A percentile compares a stretch with the other conserved stretches of the same genome.
Evolutionary conservation across 148 eudicot species (phyloP).

Genomic region (Dianthus caryophyllus): DNA sequence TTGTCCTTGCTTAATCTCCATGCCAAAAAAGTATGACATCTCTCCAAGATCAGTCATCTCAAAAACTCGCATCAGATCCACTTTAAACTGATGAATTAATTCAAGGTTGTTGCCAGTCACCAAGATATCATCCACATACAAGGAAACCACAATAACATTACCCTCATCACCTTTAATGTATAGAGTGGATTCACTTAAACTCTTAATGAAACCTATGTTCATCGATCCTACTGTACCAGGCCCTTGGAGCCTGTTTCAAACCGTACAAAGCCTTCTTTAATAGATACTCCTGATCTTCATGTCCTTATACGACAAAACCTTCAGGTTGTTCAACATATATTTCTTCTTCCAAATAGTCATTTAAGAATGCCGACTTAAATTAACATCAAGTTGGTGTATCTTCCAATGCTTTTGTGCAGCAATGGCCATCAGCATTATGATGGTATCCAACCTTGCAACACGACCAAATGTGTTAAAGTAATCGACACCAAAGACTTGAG

Average conservation of each 20-base stretch:
- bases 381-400: slow-evolving; percentile 9
- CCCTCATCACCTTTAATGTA: no score
- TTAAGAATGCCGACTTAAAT: slow-evolving; percentile 14
- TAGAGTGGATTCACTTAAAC: slow-evolving; percentile 17
- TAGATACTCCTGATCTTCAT: slow-evolving; percentile 6
- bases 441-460: slow-evolving; percentile 11
- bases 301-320: slow-evolving; percentile 8
- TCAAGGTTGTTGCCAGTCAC: no score
- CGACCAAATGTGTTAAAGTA: slow-evolving; percentile 11
- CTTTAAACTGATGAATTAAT: no score
- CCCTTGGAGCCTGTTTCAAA: slow-evolving; percentile 22
- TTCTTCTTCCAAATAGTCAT: slow-evolving; percentile 6
- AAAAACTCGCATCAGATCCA: no score
- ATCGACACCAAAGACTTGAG: slow-evolving; percentile 14
- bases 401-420: slow-evolving; percentile 18
- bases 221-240: slow-evolving; percentile 23
- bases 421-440: slow-evolving; percentile 6
- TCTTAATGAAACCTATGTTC: slow-evolving; percentile 12
- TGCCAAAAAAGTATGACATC: no score
- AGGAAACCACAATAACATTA: no score
- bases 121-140: no score
- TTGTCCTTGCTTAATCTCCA: no score
- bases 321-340: slow-evolving; percentile 16
- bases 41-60: no score
- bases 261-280: slow-evolving; percentile 21